A percentile compares a stretch with the other conserved stretches of the same genome.
phyloP scores from a whole-genome alignment of 768 basidiomycete genomes.

The Lactarius pseudohatsudake region DNA sequence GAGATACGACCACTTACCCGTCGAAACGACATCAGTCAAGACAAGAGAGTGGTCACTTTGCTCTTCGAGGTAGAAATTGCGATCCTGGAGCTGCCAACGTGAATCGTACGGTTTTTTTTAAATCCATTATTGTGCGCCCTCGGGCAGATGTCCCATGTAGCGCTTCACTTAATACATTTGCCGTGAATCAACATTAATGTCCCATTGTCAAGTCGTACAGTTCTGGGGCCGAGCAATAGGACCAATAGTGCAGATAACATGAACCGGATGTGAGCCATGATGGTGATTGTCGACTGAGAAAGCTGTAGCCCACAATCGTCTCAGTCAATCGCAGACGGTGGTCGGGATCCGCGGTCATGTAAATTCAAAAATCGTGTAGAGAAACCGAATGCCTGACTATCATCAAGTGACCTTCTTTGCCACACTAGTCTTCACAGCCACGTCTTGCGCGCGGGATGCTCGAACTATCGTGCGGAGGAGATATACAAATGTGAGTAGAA shows the following conservation, averaged over 20 bases:
- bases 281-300: neutral
- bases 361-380: neutral
- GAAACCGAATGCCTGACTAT: neutral
- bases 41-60: slow-evolving; percentile 60
- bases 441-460: neutral
- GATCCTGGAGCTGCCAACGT: slow-evolving; percentile 49
- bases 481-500: slow-evolving; percentile 8
- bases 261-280: slow-evolving; percentile 14
- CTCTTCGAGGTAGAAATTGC: slow-evolving; percentile 55
- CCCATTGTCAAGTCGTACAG: slow-evolving; percentile 51
- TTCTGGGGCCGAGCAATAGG: slow-evolving; percentile 47
- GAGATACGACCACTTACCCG: slow-evolving; percentile 40
- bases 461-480: no score
- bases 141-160: no score
- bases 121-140: no score
- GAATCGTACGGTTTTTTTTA: slow-evolving; percentile 40
- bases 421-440: neutral
- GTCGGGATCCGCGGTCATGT: neutral
- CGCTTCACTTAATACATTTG: no score
- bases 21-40: slow-evolving; percentile 48
- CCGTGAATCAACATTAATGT: no score
- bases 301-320: neutral
- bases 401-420: neutral
- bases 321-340: neutral
- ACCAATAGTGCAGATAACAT: slow-evolving; percentile 33